These are phyloP conservation scores for Acidomyces sp. DNA, from an alignment of 495 filamentous ascomycete genomes.

Conservation along the genomic window DNA sequence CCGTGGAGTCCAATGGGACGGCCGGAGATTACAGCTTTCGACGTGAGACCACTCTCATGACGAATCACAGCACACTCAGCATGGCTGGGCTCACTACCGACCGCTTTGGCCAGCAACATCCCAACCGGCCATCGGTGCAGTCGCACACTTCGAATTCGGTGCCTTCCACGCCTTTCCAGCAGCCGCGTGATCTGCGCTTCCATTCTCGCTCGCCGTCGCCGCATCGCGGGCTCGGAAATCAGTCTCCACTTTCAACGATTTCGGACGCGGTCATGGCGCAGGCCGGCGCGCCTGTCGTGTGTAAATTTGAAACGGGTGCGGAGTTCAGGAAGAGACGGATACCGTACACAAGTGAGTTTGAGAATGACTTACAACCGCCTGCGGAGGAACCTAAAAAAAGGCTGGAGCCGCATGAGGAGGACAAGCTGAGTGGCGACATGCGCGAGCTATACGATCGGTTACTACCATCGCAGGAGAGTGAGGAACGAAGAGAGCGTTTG, in stretches of 20 bases:
- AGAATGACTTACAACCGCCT: conserved; percentile 26
- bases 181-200: conserved; percentile 69
- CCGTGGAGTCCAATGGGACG: conserved; percentile 16
- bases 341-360: conserved; percentile 54
- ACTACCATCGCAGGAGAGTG: conserved; percentile 68
- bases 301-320: conserved; percentile 72
- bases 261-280: conserved; percentile 71
- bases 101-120: conserved; percentile 5
- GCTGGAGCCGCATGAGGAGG: conserved; percentile 62
- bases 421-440: conserved; percentile 67
- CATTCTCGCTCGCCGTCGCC: conserved; percentile 81
- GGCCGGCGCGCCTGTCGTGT: conserved; percentile 49
- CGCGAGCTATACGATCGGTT: conserved; percentile 69
- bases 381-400: conserved; percentile 52
- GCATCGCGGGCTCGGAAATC: conserved; percentile 49
- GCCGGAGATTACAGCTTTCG: not conserved
- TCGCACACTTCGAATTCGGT: conserved; percentile 76
- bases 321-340: conserved; percentile 65
- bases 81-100: conserved; percentile 7
- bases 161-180: conserved; percentile 86
- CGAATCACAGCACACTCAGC: not conserved
- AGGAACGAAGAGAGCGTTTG: conserved; percentile 57
- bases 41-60: conserved; percentile 15
- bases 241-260: conserved; percentile 79
- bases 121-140: conserved; percentile 21